Conservation (phyloP, 768 basidiomycete species). For the Leccinum aurantiacum region DNA sequence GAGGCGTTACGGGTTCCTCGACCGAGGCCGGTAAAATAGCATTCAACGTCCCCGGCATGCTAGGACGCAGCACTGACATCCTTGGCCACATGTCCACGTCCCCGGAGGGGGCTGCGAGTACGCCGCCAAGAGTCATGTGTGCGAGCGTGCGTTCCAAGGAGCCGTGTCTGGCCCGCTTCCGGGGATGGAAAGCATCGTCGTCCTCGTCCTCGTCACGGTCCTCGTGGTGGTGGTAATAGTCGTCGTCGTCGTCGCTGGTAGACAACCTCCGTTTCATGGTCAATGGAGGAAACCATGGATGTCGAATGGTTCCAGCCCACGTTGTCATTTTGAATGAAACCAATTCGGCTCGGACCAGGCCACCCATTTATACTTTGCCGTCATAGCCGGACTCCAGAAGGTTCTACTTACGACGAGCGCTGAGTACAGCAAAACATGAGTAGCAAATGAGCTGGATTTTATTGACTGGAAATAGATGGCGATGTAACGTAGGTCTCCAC, state of each 20-base stretch:
- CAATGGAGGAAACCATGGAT: slow-evolving; percentile 46
- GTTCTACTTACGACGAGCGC: slow-evolving; percentile 5
- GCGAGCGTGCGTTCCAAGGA: slow-evolving; percentile 59
- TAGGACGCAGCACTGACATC: slow-evolving; percentile 7
- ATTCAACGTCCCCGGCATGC: slow-evolving; percentile 5
- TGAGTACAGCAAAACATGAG: neutral
- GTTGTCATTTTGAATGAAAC: slow-evolving; percentile 23
- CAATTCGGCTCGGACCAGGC: neutral
- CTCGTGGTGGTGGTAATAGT: neutral
- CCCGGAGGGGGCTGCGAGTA: slow-evolving; percentile 7
- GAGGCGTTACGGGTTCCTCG: slow-evolving; percentile 40
- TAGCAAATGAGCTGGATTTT: slow-evolving; percentile 3
- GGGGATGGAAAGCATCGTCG: slow-evolving; percentile 9
- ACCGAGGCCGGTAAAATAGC: slow-evolving; percentile 37
- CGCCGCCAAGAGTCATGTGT: slow-evolving; percentile 40
- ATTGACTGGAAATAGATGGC: slow-evolving; percentile 4
- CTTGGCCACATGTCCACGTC: slow-evolving; percentile 22
- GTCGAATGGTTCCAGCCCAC: slow-evolving; percentile 37
- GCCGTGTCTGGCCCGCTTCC: slow-evolving; percentile 50
- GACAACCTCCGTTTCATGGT: slow-evolving; percentile 41
- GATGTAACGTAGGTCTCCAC: slow-evolving; percentile 13
- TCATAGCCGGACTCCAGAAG: slow-evolving; percentile 6
- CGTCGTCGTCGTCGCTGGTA: slow-evolving; percentile 21
- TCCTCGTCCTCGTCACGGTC: slow-evolving; percentile 12
- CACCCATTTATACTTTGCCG: neutral